A percentile compares a stretch with the other conserved stretches of the same genome.
Conservation (phyloP, 176 grass and related monocot genomes). For the Oryza coarctata region DNA sequence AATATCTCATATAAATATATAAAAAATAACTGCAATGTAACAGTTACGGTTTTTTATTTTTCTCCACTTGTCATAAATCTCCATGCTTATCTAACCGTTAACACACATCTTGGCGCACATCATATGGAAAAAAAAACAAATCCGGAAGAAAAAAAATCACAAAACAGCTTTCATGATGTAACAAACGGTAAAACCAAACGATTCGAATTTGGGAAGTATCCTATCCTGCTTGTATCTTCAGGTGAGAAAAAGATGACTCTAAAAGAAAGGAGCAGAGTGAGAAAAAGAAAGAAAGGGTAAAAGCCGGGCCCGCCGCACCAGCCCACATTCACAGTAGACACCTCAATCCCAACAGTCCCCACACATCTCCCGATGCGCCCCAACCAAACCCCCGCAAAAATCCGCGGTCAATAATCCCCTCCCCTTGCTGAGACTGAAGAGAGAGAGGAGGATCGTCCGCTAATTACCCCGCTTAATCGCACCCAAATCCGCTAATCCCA, state of each 20-base stretch:
- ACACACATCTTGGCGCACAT: too few species aligned
- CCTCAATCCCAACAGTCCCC: slow-evolving; percentile 29
- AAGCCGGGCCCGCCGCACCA: background rate
- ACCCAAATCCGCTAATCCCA: background rate
- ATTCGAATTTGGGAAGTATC: background rate
- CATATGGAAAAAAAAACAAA: too few species aligned
- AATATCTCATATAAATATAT: too few species aligned
- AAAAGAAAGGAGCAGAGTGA: background rate
- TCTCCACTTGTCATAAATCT: too few species aligned
- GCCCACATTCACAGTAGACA: slow-evolving; percentile 7
- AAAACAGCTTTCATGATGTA: too few species aligned
- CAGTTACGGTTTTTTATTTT: too few species aligned
- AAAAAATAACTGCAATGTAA: too few species aligned
- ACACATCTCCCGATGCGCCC: slow-evolving; percentile 13
- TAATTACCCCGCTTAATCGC: slow-evolving; percentile 22
- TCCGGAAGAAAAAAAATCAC: too few species aligned
- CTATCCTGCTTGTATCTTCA: background rate
- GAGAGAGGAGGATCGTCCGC: background rate
- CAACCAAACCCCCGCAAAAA: slow-evolving; percentile 10
- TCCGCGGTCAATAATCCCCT: slow-evolving; percentile 21
- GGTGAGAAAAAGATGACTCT: background rate
- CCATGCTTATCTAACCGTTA: too few species aligned
- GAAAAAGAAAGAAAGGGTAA: background rate
- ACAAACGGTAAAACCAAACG: too few species aligned
- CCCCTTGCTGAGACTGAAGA: background rate